Percentiles rank a stretch among this genome's conserved stretches.
Evolutionary conservation across 2,329 filamentous ascomycete species (phyloP).

Genomic region (Venturiaceae sp.): DNA sequence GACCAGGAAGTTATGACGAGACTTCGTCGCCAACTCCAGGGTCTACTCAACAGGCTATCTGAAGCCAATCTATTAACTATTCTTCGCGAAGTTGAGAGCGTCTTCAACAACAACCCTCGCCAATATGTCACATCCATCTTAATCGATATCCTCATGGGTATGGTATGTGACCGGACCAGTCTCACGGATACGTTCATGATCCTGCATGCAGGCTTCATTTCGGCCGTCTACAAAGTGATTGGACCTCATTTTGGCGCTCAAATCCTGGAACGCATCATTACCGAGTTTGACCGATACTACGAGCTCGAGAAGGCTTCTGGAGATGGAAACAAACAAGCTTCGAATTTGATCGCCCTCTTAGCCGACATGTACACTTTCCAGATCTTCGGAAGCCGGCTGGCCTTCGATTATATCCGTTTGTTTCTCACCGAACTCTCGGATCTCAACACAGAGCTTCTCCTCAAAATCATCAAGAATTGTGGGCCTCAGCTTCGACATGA

Average conservation of each 20-base stretch:
- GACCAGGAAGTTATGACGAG: conserved; percentile 59
- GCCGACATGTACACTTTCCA: conserved; percentile 90
- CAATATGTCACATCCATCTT: conserved; percentile 78
- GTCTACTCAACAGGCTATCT: conserved; percentile 84
- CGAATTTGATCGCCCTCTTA: conserved; percentile 74
- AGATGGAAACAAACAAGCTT: conserved; percentile 47
- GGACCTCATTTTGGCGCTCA: conserved; percentile 87
- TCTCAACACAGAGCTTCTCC: conserved; percentile 12
- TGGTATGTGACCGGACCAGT: conserved; percentile 67
- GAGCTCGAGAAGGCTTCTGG: conserved; percentile 26
- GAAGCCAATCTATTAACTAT: conserved; percentile 85
- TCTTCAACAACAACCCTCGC: conserved; percentile 79
- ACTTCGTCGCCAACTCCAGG: conserved; percentile 72
- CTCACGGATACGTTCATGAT: conserved; percentile 86
- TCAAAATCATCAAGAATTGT: conserved; percentile 54
- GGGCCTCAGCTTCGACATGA: conserved; percentile 80
- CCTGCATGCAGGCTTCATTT: conserved; percentile 79
- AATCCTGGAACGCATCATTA: conserved; percentile 67
- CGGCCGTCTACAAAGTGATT: conserved; percentile 76
- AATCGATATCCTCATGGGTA: conserved; percentile 66
- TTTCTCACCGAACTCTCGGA: conserved; percentile 48
- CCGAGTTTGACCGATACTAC: conserved; percentile 62
- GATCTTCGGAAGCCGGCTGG: conserved; percentile 67
- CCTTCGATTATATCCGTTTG: conserved; percentile 84
- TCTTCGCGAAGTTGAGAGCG: conserved; percentile 66